A percentile compares a stretch with the other conserved stretches of the same genome.
These are phyloP conservation scores for Millerago galiae DNA, from an alignment of 805 yeast genomes.

Conservation along the genomic window DNA sequence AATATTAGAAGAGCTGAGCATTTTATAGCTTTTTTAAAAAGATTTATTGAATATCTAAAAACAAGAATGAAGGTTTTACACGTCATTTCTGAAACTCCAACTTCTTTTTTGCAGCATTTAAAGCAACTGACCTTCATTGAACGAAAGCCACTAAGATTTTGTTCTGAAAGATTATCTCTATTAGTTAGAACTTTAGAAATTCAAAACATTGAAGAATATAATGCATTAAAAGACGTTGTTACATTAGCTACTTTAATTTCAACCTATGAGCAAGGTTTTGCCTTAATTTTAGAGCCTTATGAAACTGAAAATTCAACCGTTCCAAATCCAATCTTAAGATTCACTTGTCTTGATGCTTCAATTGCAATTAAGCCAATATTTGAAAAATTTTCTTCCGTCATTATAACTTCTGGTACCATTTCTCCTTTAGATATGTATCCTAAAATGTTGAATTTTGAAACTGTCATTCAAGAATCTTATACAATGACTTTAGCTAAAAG, in stretches of 20 bases:
- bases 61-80: conserved; percentile 97
- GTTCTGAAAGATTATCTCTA: conserved; percentile 85
- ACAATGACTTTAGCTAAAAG: conserved; percentile 92
- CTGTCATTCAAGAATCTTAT: conserved; percentile 90
- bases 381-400: conserved; percentile 85
- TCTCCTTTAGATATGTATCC: conserved; percentile 99
- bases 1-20: conserved; percentile 96
- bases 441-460: conserved; percentile 87
- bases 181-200: conserved; percentile 86
- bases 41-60: conserved; percentile 90
- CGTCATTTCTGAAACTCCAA: conserved; percentile 97
- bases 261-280: conserved; percentile 91
- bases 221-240: conserved; percentile 90
- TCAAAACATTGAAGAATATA: conserved; percentile 82
- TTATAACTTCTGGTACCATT: conserved; percentile 95
- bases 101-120: conserved; percentile 84
- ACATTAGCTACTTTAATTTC: conserved; percentile 95
- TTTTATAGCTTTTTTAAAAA: conserved; percentile 84
- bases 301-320: conserved; percentile 92
- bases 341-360: conserved; percentile 94
- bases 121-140: conserved; percentile 92
- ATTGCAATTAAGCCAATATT: conserved; percentile 96
- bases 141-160: conserved; percentile 82
- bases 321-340: conserved; percentile 91
- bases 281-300: conserved; percentile 88